Conservation (phyloP, 176 grass and related monocot genomes). For the Oryza rufipogon region DNA sequence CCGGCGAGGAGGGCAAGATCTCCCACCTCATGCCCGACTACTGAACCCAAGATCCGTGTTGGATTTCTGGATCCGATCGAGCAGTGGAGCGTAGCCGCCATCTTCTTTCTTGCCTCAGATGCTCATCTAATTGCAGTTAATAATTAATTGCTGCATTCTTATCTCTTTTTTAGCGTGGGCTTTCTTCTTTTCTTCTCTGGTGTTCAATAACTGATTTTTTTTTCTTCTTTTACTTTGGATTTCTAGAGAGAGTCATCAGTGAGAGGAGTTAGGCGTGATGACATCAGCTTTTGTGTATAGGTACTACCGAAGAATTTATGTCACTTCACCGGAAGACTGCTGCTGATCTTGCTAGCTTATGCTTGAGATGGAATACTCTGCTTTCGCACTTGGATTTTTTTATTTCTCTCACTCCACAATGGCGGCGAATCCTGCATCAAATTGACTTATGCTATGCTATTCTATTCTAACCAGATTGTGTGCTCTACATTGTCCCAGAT, state of each 20-base stretch:
- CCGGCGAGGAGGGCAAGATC: slow-evolving; percentile 77
- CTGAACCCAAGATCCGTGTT: slow-evolving; percentile 37
- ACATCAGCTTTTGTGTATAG: slow-evolving; percentile 28
- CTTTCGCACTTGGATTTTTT: not conserved
- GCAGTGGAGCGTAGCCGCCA: not conserved
- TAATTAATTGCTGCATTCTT: not conserved
- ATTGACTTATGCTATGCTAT: not conserved
- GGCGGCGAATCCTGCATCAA: not conserved
- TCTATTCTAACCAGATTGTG: not conserved
- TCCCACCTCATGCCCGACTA: slow-evolving; percentile 84
- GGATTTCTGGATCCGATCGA: slow-evolving; percentile 33
- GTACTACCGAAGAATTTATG: slow-evolving; percentile 18
- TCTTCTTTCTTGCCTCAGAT: slow-evolving; percentile 17
- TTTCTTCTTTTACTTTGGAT: not conserved
- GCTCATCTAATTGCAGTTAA: slow-evolving; percentile 28
- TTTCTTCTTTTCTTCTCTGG: not conserved
- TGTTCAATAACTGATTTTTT: too few relatives aligned
- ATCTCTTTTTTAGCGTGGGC: not conserved
- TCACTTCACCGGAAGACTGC: not conserved
- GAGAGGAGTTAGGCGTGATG: slow-evolving; percentile 6
- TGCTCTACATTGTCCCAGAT: not conserved
- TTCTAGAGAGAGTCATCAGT: slow-evolving; percentile 5
- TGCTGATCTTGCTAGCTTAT: not conserved
- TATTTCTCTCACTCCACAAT: not conserved
- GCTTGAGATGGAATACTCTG: not conserved